These are phyloP conservation scores for Camellia sinensis DNA, from an alignment of 148 eudicot genomes.

Conservation along the genomic window DNA sequence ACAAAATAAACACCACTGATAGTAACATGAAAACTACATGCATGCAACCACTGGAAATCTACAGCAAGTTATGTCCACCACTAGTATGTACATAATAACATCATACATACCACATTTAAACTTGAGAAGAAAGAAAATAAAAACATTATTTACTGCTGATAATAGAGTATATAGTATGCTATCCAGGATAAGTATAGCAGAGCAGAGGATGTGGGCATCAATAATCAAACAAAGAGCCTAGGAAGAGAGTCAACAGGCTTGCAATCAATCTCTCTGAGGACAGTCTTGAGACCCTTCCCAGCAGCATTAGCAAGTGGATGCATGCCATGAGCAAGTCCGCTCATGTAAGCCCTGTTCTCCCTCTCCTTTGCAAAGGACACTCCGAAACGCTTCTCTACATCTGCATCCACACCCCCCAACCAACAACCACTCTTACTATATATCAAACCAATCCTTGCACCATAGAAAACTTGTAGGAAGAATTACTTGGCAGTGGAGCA, in stretches of 20 bases:
- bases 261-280: slow-evolving; percentile 74
- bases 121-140: background rate
- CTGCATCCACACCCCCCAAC: slow-evolving; percentile 16
- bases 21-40: too few relatives aligned
- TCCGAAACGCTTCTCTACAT: slow-evolving; percentile 49
- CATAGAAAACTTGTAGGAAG: background rate
- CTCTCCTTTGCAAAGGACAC: slow-evolving; percentile 55
- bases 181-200: too few relatives aligned
- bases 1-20: too few relatives aligned
- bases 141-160: too few relatives aligned
- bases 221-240: slow-evolving; percentile 19
- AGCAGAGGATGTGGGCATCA: too few relatives aligned
- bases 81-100: background rate
- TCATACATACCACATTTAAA: background rate
- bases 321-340: slow-evolving; percentile 56
- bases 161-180: too few relatives aligned
- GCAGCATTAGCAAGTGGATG: slow-evolving; percentile 82
- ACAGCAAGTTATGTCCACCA: background rate
- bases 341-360: slow-evolving; percentile 63
- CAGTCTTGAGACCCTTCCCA: slow-evolving; percentile 70
- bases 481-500: too few relatives aligned
- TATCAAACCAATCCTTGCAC: background rate
- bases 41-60: too few relatives aligned
- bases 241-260: slow-evolving; percentile 36
- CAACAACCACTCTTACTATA: background rate